Percentiles rank a stretch among this genome's conserved stretches.
Conservation (phyloP, 345 rosid species). For the Carallia brachiata region DNA sequence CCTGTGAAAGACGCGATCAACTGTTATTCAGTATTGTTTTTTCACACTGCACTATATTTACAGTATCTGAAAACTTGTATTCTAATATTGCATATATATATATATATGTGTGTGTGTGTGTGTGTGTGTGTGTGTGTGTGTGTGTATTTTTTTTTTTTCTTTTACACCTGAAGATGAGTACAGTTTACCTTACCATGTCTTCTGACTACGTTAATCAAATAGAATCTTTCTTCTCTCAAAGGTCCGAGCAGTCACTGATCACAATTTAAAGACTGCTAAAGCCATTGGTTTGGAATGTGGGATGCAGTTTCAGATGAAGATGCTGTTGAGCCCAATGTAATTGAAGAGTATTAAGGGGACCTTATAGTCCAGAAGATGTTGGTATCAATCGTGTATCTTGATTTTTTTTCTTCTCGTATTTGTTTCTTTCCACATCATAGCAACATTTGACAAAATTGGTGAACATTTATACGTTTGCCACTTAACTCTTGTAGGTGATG, state of each 20-base stretch:
- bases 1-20: neutral
- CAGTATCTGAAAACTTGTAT: neutral
- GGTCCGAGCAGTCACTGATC: constrained; percentile 39
- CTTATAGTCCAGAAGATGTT: constrained; percentile 22
- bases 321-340: constrained; percentile 30
- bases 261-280: constrained; percentile 35
- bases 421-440: neutral
- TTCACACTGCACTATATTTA: neutral
- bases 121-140: too few relatives aligned
- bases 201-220: neutral
- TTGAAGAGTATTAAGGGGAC: constrained; percentile 29
- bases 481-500: constrained; percentile 21
- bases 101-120: too few relatives aligned
- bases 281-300: constrained; percentile 38
- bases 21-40: neutral
- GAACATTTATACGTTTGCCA: neutral
- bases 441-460: neutral
- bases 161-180: neutral
- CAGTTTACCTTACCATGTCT: neutral
- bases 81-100: too few relatives aligned
- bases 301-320: constrained; percentile 15
- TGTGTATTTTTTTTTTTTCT: neutral
- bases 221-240: neutral
- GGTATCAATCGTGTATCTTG: neutral
- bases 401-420: neutral